phyloP scores from a whole-genome alignment of 2,329 filamentous ascomycete genomes.

The Achaetomium macrosporum region DNA sequence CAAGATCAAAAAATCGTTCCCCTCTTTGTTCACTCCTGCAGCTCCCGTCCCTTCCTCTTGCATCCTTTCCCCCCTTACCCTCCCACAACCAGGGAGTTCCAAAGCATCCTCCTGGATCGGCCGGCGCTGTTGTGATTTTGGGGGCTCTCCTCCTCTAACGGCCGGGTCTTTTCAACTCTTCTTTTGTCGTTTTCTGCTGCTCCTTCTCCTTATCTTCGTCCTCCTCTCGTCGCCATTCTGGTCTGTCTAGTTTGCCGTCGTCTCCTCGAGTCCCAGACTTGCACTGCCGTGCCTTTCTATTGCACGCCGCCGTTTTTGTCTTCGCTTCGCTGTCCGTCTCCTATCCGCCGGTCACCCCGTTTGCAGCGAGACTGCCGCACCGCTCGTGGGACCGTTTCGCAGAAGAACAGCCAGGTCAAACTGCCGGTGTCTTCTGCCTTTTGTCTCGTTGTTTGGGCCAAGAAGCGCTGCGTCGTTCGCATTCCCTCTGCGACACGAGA shows the following conservation, averaged over 20 bases:
- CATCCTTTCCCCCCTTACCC: constrained; percentile 26
- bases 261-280: constrained; percentile 3
- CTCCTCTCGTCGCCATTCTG: constrained; percentile 18
- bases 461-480: constrained; percentile 1
- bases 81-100: constrained; percentile 29
- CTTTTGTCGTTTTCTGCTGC: constrained; percentile 30
- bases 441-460: constrained; percentile 1
- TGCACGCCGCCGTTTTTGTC: constrained; percentile 5
- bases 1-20: constrained; percentile 25
- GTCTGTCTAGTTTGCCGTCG: constrained; percentile 11
- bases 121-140: constrained; percentile 35
- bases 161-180: constrained; percentile 38
- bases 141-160: constrained; percentile 35
- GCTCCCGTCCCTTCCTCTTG: constrained; percentile 17
- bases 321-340: constrained; percentile 10
- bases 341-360: not conserved
- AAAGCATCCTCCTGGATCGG: constrained; percentile 33
- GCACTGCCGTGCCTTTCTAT: constrained; percentile 3
- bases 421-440: not conserved
- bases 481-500: not conserved
- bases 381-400: not conserved
- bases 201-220: constrained; percentile 23
- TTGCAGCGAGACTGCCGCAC: not conserved
- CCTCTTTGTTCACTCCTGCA: constrained; percentile 22
- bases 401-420: not conserved